These are phyloP conservation scores for Candolleomyces efflorescens DNA, from an alignment of 768 basidiomycete species.

Conservation along the genomic window DNA sequence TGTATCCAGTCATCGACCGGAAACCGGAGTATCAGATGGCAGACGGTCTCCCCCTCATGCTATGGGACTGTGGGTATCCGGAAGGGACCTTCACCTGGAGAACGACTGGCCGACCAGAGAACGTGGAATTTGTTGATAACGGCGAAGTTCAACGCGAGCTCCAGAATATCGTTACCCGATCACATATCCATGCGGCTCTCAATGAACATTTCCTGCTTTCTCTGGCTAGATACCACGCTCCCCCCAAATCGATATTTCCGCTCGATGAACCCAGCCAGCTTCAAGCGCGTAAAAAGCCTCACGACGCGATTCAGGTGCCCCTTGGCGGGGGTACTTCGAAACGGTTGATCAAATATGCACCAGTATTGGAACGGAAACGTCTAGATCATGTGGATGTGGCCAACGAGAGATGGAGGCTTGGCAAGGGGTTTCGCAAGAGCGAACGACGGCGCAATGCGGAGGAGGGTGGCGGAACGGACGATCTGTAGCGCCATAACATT, in stretches of 20 bases:
- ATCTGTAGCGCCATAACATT: too few relatives aligned
- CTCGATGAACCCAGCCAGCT: slow-evolving; percentile 21
- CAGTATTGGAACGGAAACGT: slow-evolving; percentile 62
- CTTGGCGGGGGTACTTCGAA: slow-evolving; percentile 69
- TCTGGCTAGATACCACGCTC: slow-evolving; percentile 46
- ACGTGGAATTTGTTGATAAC: slow-evolving; percentile 18
- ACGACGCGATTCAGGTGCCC: slow-evolving; percentile 42
- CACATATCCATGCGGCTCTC: slow-evolving; percentile 60
- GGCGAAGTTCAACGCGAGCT: slow-evolving; percentile 45
- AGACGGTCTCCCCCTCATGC: slow-evolving; percentile 82
- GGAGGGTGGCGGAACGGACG: background rate
- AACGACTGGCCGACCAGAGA: slow-evolving; percentile 38
- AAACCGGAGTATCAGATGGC: slow-evolving; percentile 96
- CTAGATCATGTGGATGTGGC: slow-evolving; percentile 66
- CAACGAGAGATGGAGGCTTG: slow-evolving; percentile 76
- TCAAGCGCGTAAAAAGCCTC: slow-evolving; percentile 11
- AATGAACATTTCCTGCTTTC: slow-evolving; percentile 63
- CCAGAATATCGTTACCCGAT: slow-evolving; percentile 51
- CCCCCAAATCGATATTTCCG: slow-evolving; percentile 35
- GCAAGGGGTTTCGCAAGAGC: slow-evolving; percentile 51
- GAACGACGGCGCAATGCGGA: slow-evolving; percentile 18
- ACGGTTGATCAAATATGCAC: slow-evolving; percentile 59
- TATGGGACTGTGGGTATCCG: slow-evolving; percentile 85
- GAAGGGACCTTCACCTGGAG: slow-evolving; percentile 71
- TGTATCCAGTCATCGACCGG: slow-evolving; percentile 46